Percentiles rank a stretch among this genome's conserved stretches.
These are phyloP conservation scores for Bruguiera gymnorhiza DNA, from an alignment of 345 rosid species.

Conservation along the genomic window DNA sequence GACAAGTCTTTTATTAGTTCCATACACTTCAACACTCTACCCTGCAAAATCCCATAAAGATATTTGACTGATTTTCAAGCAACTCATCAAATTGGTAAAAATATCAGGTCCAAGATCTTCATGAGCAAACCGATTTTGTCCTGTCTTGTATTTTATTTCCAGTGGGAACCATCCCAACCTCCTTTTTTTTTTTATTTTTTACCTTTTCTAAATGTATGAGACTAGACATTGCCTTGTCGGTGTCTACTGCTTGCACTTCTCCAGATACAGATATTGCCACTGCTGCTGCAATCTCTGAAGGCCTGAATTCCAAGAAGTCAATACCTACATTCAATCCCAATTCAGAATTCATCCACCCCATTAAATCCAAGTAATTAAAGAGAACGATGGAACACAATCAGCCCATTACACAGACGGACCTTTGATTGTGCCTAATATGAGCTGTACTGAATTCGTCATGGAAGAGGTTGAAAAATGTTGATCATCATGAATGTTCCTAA, in stretches of 20 bases:
- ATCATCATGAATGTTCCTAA: constrained; percentile 33
- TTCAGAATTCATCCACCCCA: constrained; percentile 27
- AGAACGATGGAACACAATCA: not conserved
- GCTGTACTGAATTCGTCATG: constrained; percentile 22
- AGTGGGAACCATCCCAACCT: constrained; percentile 20
- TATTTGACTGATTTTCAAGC: not conserved
- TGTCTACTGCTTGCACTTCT: constrained; percentile 40
- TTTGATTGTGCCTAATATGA: constrained; percentile 42
- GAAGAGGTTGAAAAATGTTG: constrained; percentile 12
- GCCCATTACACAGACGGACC: constrained; percentile 22
- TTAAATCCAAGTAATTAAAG: constrained; percentile 5
- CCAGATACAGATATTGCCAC: constrained; percentile 46
- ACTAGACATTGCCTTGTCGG: constrained; percentile 39
- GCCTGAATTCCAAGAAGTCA: constrained; percentile 66
- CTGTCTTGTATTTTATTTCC: constrained; percentile 5
- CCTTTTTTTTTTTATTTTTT: not conserved
- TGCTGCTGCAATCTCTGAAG: constrained; percentile 78
- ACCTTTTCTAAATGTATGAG: constrained; percentile 49
- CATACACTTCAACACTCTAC: constrained; percentile 42
- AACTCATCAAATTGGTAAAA: constrained; percentile 3
- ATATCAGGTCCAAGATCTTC: constrained; percentile 16
- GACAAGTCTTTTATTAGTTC: constrained; percentile 35
- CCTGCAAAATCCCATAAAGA: constrained; percentile 35
- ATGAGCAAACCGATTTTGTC: constrained; percentile 10
- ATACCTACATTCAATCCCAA: constrained; percentile 53